Base-by-base conservation (phyloP, 1,139 yeast species). In the Sugiyamaella grinbergsii region DNA sequence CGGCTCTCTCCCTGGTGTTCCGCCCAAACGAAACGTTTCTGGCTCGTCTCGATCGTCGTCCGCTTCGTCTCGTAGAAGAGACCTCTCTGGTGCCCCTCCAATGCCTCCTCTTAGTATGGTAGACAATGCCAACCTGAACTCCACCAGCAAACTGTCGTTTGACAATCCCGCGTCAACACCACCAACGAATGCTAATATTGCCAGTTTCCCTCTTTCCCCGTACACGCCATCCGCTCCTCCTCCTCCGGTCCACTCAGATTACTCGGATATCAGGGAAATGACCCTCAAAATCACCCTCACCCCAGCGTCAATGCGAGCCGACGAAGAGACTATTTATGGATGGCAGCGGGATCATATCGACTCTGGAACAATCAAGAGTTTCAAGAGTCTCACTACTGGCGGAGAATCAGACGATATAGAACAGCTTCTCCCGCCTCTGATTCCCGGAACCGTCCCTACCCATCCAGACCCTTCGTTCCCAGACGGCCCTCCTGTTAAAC, bases 221-320 rank as follows among this genome's bases (percentile, higher is more conserved):
- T 36, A 20, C 28, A 4, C 40, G 28, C 11, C 24, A 18, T 20
- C 44, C 3, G 19, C 29, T 4, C 42, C 26, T 22, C 24, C 45
- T 8, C 15, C 44, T 15, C 3, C 15, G 5, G 15, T 24, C 22
- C 15, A 18, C 32, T 22, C 37, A 6, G 10, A 13, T 13, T 16
- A 11, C 18, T 29, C 33, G 16, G 33, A 29, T 16, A 23, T 18
- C 26, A 55, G 68, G 2, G 68, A 64, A 38, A 62, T 62, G 65
- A 64, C 68, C 3, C 61, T 65, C 41, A 64, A 63, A 46, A 55
- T 65, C 42, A 65, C 69, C 15, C 56, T 65, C 16, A 62, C 67
- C 18, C 69, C 69, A 3, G 57, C 65, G 2, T 53, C 62, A 0
- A 65, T 65, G 68, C 58, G 68, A 10, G 67, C 64, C 2, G 64